These are phyloP conservation scores for Citrus cavaleriei DNA, from an alignment of 345 rosid species.

Conservation along the genomic window DNA sequence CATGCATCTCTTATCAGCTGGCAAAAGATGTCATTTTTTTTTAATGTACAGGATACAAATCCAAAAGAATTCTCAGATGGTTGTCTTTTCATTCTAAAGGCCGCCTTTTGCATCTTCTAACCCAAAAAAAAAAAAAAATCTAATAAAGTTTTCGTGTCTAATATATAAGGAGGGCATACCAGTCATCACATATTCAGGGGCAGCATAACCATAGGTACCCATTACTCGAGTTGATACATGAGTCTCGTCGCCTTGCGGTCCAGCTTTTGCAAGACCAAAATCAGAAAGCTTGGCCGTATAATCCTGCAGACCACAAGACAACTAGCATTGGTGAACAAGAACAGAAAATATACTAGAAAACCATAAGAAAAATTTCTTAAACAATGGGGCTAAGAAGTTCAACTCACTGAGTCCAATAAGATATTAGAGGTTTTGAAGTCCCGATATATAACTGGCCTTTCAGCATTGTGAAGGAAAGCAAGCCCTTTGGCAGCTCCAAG, in stretches of 20 bases:
- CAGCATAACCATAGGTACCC: conserved; percentile 99
- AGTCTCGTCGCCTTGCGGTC: conserved; percentile 97
- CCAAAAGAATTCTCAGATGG: neutral
- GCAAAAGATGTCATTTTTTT: neutral
- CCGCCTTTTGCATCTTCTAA: neutral
- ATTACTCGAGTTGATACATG: conserved; percentile 95
- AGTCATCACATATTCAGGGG: conserved; percentile 96
- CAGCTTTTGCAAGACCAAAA: conserved; percentile 98
- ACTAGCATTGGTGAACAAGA: conserved; percentile 11
- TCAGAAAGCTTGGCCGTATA: conserved; percentile 95
- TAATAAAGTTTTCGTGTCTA: neutral
- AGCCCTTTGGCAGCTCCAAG: conserved; percentile 99
- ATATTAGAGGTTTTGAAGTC: conserved; percentile 98
- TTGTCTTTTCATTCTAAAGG: neutral
- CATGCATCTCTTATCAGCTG: neutral
- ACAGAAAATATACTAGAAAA: neutral
- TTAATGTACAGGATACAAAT: neutral
- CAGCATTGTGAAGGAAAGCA: conserved; percentile 95
- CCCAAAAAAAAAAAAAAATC: neutral
- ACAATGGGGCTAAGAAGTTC: neutral
- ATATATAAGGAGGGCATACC: conserved; percentile 44
- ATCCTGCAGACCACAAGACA: conserved; percentile 51
- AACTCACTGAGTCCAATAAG: conserved; percentile 82
- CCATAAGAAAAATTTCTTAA: conserved; percentile 1
- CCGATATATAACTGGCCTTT: conserved; percentile 89